phyloP scores from a whole-genome alignment of 2,329 filamentous ascomycete genomes.

The Phaeosphaeriaceae sp. region DNA sequence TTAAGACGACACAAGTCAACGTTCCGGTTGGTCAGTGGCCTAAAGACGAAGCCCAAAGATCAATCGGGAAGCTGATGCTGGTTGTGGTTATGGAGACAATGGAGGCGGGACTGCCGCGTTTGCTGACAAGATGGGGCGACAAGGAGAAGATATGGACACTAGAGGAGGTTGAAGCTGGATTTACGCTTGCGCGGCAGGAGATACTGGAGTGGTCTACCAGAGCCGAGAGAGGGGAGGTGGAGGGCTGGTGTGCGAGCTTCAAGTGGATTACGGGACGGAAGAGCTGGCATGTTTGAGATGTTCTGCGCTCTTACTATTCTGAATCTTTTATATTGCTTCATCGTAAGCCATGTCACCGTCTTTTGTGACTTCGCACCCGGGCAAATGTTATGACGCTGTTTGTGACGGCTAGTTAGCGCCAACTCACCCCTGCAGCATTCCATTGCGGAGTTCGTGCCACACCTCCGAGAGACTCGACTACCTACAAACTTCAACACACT shows the following conservation, averaged over 20 bases:
- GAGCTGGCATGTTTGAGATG: conserved; percentile 25
- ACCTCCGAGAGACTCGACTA: conserved; percentile 21
- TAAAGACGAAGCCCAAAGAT: conserved; percentile 37
- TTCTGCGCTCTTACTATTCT: neutral
- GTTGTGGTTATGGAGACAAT: conserved; percentile 44
- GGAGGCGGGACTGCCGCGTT: conserved; percentile 34
- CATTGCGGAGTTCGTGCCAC: conserved; percentile 29
- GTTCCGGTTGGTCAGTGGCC: conserved; percentile 45
- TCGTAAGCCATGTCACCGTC: no score
- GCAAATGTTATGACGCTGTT: neutral
- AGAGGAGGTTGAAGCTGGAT: conserved; percentile 31
- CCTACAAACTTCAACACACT: conserved; percentile 5
- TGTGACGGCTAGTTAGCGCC: conserved; percentile 4
- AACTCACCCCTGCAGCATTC: conserved; percentile 3
- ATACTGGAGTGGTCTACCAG: conserved; percentile 34
- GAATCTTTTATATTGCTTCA: neutral
- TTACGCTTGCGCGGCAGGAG: conserved; percentile 34
- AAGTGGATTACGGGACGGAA: conserved; percentile 46
- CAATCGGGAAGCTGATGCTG: conserved; percentile 44
- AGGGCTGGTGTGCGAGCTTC: conserved; percentile 45
- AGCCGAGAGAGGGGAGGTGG: conserved; percentile 30
- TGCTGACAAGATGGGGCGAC: conserved; percentile 40
- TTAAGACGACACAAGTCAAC: conserved; percentile 49
- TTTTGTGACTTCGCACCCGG: no score
- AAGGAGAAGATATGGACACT: conserved; percentile 34